A percentile compares a stretch with the other conserved stretches of the same genome.
These are phyloP conservation scores for Seiridium unicorne DNA, from an alignment of 2,329 filamentous ascomycete species.

Conservation along the genomic window DNA sequence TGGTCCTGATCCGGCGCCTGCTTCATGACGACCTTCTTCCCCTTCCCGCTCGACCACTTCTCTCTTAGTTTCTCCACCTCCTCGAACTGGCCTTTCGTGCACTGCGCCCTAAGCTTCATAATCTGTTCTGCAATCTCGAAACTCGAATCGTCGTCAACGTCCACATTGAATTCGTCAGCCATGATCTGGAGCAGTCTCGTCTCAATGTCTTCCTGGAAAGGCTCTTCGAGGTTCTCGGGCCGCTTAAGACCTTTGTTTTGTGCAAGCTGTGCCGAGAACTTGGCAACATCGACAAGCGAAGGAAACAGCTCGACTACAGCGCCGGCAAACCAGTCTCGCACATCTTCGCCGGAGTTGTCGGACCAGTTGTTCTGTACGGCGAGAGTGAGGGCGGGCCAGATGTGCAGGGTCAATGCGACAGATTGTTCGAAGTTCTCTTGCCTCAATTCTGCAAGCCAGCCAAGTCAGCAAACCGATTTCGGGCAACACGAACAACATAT, in stretches of 20 bases:
- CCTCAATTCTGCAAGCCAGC: conserved; percentile 43
- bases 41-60: conserved; percentile 61
- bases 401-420: conserved; percentile 79
- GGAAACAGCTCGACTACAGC: conserved; percentile 79
- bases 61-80: conserved; percentile 62
- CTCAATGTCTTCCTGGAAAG: conserved; percentile 79
- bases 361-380: conserved; percentile 88
- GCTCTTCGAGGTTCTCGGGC: conserved; percentile 37
- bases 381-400: conserved; percentile 85
- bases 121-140: conserved; percentile 72
- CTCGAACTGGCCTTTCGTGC: conserved; percentile 63
- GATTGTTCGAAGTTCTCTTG: conserved; percentile 78
- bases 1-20: conserved; percentile 26
- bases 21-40: conserved; percentile 49
- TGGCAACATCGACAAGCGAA: conserved; percentile 51
- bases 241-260: conserved; percentile 17
- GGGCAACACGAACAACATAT: too few relatives aligned
- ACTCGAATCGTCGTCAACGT: conserved; percentile 85
- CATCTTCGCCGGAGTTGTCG: conserved; percentile 77
- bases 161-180: conserved; percentile 92
- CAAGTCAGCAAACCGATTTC: background rate
- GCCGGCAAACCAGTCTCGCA: conserved; percentile 95
- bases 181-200: conserved; percentile 84
- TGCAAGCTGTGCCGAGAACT: conserved; percentile 26
- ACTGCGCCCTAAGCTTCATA: conserved; percentile 63